Evolutionary conservation across 331 rosid genomes (phyloP), one percentile per base, ranked within the genome.

Genomic region (Rosa hybrid): DNA sequence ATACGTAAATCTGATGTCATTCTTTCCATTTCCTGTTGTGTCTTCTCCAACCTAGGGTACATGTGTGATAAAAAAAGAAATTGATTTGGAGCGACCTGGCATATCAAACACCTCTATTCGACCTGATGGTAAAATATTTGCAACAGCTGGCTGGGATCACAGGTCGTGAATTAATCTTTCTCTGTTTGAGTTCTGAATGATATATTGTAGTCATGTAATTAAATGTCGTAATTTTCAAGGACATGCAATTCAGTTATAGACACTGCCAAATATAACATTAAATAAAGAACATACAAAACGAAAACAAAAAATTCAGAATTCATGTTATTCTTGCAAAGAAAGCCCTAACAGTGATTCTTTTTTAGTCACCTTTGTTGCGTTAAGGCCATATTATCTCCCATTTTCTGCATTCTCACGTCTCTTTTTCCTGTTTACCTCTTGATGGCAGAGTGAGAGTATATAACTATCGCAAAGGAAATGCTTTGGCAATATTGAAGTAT

Each of bases 141-240:
- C 98, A 23, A 91, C 98, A 48, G 96, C 99, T 75, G 99, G 98
- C 77, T 96, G 99, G 99, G 99, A 96, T 82, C 98, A 93, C 88
- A 93, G 98, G 99, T 96, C 74, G 17, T 71, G 65, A 41, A 56
- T 30, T 2, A 5, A 68, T 18, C 9, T 16, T 73, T 67, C 23
- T 65, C 9, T 46, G 16, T 69, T 60, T 71, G 50, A 59, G 14
- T 44, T 57, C 46, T 16, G 34, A 67, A 64, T 68, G 46, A 54
- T 62, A 18, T 42, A 17, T 68, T 38, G 42, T 59, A 38, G 2
- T 46, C 14, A 9, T 59, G 14, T 17, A 25, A 23, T 49, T 51
- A 8, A 2, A 27, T 49, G 63, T 83, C 20, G 21, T 41, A 42
- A 45, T 54, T 18, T 74, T 12, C 71, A 13, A 62, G 50, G 30